These are phyloP conservation scores for Fusarium sublunatum DNA, from an alignment of 2,329 filamentous ascomycete genomes.

Conservation along the genomic window DNA sequence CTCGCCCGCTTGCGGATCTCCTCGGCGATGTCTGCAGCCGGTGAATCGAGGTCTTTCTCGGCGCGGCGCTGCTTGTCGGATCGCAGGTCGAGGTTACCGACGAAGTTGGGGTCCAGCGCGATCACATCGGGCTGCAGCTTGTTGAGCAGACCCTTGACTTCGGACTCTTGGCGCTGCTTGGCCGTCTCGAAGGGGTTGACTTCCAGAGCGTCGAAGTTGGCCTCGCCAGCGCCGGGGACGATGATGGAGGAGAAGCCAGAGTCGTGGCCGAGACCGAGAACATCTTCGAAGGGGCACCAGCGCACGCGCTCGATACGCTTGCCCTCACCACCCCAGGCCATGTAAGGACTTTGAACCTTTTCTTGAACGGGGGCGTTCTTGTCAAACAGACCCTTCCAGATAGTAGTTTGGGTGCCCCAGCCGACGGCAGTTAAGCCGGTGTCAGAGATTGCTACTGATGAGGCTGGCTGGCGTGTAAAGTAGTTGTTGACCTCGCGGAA, in stretches of 20 bases:
- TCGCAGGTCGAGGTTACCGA: slow-evolving; percentile 86
- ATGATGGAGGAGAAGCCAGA: slow-evolving; percentile 90
- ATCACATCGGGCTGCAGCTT: slow-evolving; percentile 99
- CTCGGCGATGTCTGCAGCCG: slow-evolving; percentile 66
- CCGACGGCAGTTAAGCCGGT: slow-evolving; percentile 87
- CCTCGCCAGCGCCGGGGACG: slow-evolving; percentile 93
- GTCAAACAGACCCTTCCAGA: slow-evolving; percentile 92
- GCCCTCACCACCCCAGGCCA: slow-evolving; percentile 91
- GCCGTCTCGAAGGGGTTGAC: slow-evolving; percentile 93
- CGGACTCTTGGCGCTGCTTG: slow-evolving; percentile 91
- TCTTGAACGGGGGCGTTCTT: slow-evolving; percentile 76
- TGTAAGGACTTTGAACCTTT: slow-evolving; percentile 88
- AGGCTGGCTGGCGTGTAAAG: slow-evolving; percentile 82
- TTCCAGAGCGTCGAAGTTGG: slow-evolving; percentile 95
- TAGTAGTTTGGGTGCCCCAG: slow-evolving; percentile 87
- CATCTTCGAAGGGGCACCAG: slow-evolving; percentile 96
- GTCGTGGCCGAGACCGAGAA: slow-evolving; percentile 86
- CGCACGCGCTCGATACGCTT: slow-evolving; percentile 80
- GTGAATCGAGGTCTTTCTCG: slow-evolving; percentile 81
- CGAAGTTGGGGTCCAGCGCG: slow-evolving; percentile 88
- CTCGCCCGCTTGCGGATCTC: slow-evolving; percentile 81
- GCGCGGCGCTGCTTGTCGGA: slow-evolving; percentile 80
- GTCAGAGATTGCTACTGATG: slow-evolving; percentile 89
- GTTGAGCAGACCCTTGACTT: slow-evolving; percentile 90
- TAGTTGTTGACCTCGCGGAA: slow-evolving; percentile 94